Evolutionary conservation across 495 filamentous ascomycete genomes (phyloP), one percentile per base, ranked within the genome.

Genomic region (Aspergillus diversus): DNA sequence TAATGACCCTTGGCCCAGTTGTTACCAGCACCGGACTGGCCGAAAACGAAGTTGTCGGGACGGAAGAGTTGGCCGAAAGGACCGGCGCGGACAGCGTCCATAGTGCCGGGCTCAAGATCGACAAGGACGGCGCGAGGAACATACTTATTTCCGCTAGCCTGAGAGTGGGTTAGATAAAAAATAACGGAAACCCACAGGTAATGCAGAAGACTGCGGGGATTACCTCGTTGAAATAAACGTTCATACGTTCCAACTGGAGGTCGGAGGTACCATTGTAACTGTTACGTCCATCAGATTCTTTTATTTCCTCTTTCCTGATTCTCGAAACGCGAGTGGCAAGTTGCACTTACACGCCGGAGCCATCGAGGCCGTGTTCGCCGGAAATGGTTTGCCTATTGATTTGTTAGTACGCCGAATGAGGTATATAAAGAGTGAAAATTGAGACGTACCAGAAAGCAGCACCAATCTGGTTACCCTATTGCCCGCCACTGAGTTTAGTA

Each of bases 1-100:
- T 99, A 99, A 82, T 99, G 95, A 78, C 95, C 95, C 90, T 99
- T 99, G 77, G 95, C 95, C 95, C 95, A 99, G 86, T 98, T 99
- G 91, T 99, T 99, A 83, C 95, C 95, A 72, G 95, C 95, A 86
- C 95, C 94, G 68, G 95, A 98, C 84, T 99, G 95, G 66, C 95
- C 95, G 82, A 98, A 98, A 76, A 99, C 92, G 84, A 99, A 98
- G 89, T 99, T 99, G 86, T 99, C 95, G 73, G 95, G 95, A 71
- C 95, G 93, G 92, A 99, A 99, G 74, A 99, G 93, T 84, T 97
- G 90, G 72, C 95, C 95, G 80, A 99, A 99, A 66, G 95, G 95
- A 80, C 96, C 95, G 73, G 95, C 92, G 80, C 95, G 96, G 82
- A 99, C 95, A 68, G 95, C 95, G 71, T 99, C 95, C 96, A 99